Conservation (phyloP, 257 asterid genomes). For the Prunella vulgaris region DNA sequence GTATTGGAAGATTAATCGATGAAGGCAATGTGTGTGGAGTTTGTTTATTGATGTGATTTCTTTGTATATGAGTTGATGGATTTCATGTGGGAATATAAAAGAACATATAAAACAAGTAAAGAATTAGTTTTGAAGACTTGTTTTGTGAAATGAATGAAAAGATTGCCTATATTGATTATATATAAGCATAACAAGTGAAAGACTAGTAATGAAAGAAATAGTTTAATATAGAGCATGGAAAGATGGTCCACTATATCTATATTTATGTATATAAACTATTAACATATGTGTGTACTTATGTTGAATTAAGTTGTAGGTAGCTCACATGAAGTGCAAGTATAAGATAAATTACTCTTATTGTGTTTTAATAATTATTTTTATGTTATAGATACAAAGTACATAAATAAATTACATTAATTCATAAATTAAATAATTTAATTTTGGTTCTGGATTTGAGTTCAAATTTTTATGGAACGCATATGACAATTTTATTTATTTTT, state of each 20-base stretch:
- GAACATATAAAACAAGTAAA: not conserved
- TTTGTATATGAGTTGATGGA: not conserved
- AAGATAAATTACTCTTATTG: not conserved
- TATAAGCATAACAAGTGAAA: slow-evolving; percentile 23
- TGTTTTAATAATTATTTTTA: no score
- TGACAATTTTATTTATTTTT: no score
- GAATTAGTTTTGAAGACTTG: slow-evolving; percentile 14
- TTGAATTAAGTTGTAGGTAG: slow-evolving; percentile 32
- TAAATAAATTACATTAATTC: no score
- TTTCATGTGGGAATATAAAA: slow-evolving; percentile 16
- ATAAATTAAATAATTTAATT: no score
- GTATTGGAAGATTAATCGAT: not conserved
- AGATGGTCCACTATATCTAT: slow-evolving; percentile 32
- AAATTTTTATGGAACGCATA: no score
- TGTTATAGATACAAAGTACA: no score
- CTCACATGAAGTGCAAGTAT: slow-evolving; percentile 33
- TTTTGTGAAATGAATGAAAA: slow-evolving; percentile 35
- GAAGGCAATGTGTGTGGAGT: not conserved
- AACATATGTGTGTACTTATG: not conserved
- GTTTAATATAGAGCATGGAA: slow-evolving; percentile 37
- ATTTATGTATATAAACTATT: not conserved
- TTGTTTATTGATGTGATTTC: not conserved
- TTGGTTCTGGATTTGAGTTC: no score
- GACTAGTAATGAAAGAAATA: slow-evolving; percentile 23
- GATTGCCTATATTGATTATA: slow-evolving; percentile 34